A percentile compares a stretch with the other conserved stretches of the same genome.
These are phyloP conservation scores for Metschnikowia amazonensis DNA, from an alignment of 805 yeast genomes.

Conservation along the genomic window DNA sequence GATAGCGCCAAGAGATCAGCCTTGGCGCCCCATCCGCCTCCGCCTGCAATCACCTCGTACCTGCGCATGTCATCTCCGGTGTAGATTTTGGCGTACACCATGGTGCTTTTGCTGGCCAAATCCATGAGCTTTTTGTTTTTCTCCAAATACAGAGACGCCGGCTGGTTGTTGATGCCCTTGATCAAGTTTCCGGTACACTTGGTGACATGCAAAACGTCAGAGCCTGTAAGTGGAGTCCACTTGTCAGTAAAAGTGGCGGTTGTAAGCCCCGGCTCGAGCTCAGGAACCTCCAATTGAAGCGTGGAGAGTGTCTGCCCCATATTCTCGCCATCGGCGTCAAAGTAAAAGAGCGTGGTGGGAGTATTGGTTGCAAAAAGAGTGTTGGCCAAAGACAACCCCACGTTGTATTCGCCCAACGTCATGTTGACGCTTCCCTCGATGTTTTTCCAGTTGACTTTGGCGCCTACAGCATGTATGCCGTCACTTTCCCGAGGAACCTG, in stretches of 20 bases:
- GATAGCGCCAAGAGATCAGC: constrained; percentile 64
- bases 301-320: constrained; percentile 31
- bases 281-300: constrained; percentile 24
- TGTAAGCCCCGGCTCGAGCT: constrained; percentile 8
- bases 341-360: constrained; percentile 34
- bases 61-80: constrained; percentile 18
- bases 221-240: constrained; percentile 31
- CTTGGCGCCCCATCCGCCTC: constrained; percentile 73
- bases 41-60: constrained; percentile 64
- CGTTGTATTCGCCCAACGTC: constrained; percentile 11
- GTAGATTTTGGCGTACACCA: constrained; percentile 36
- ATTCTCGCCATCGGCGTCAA: constrained; percentile 20
- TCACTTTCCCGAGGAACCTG: constrained; percentile 29
- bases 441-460: constrained; percentile 37
- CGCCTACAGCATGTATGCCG: constrained; percentile 33
- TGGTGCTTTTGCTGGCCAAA: constrained; percentile 40
- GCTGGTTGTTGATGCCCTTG: constrained; percentile 48
- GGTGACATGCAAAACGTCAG: constrained; percentile 41
- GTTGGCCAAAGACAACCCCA: constrained; percentile 35
- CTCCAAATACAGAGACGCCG: constrained; percentile 59
- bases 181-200: constrained; percentile 54
- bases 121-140: constrained; percentile 37
- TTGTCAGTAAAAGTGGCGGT: constrained; percentile 21
- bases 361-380: constrained; percentile 36
- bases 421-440: constrained; percentile 25